These are phyloP conservation scores for Anaeromyces robustus DNA, from an alignment of 192 early-diverging fungal genomes.

Conservation along the genomic window DNA sequence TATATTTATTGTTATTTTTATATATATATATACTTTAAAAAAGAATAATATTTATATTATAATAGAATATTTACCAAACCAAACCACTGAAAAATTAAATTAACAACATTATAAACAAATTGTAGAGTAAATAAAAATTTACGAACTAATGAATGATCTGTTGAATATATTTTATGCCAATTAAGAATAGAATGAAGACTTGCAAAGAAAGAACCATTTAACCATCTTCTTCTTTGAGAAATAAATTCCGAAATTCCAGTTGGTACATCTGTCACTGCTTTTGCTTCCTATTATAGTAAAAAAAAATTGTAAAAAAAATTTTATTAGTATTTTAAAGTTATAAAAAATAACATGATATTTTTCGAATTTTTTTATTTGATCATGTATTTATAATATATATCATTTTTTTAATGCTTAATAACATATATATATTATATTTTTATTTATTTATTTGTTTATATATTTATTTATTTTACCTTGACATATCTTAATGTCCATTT, in stretches of 20 bases:
- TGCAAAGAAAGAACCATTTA: constrained; percentile 91
- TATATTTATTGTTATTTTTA: too few relatives aligned
- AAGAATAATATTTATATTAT: too few relatives aligned
- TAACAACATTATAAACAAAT: constrained; percentile 66
- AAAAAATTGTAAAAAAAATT: too few relatives aligned
- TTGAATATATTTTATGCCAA: constrained; percentile 60
- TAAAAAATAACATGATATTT: too few relatives aligned
- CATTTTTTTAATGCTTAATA: too few relatives aligned
- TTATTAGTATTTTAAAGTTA: too few relatives aligned
- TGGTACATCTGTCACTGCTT: constrained; percentile 65
- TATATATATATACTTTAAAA: too few relatives aligned
- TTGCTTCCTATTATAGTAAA: constrained; percentile 8
- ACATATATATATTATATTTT: neutral
- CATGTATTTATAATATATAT: too few relatives aligned
- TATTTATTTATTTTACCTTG: constrained; percentile 9
- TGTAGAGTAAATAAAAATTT: constrained; percentile 61
- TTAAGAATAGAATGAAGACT: constrained; percentile 68
- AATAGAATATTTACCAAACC: constrained; percentile 34
- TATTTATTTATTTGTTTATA: neutral
- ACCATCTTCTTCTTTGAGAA: constrained; percentile 74
- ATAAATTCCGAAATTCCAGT: constrained; percentile 54
- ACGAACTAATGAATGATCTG: constrained; percentile 53
- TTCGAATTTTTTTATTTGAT: too few relatives aligned
- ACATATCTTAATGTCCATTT: constrained; percentile 60
- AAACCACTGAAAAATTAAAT: constrained; percentile 82